Conservation (phyloP, 2,329 filamentous ascomycete species). For the Colletotrichum sp. region DNA sequence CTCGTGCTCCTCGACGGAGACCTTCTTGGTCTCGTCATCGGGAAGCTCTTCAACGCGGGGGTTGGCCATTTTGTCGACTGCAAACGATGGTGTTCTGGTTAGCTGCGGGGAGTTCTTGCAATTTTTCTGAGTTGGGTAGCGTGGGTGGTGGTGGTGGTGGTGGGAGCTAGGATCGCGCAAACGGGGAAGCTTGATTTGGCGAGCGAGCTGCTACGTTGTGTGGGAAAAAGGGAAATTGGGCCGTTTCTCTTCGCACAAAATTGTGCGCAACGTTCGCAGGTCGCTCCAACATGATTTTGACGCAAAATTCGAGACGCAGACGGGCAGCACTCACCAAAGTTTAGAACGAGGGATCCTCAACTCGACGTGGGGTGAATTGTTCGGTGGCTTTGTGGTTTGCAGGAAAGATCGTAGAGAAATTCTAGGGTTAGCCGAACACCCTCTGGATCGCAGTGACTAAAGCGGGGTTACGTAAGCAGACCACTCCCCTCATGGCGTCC, state of each 20-base stretch:
- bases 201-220: not conserved
- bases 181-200: conserved; percentile 13
- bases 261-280: not conserved
- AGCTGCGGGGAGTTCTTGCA: conserved; percentile 3
- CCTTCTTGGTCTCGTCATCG: conserved; percentile 88
- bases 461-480: conserved; percentile 44
- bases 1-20: conserved; percentile 76
- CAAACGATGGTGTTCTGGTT: not conserved
- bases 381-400: conserved; percentile 20
- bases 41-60: conserved; percentile 97
- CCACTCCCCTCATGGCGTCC: not conserved
- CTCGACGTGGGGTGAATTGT: conserved; percentile 2
- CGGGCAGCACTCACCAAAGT: conserved; percentile 37
- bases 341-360: conserved; percentile 32
- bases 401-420: conserved; percentile 41
- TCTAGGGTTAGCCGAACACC: conserved; percentile 49
- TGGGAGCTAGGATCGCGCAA: conserved; percentile 21
- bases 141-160: conserved; percentile 8
- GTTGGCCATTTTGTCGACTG: conserved; percentile 81
- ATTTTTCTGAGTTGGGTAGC: not conserved
- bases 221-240: conserved; percentile 8
- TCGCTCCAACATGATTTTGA: not conserved
- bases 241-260: conserved; percentile 12
- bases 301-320: conserved; percentile 1
- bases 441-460: conserved; percentile 34